Base-by-base conservation (phyloP, 2,329 filamentous ascomycete species). In the Phialophora chinensis region DNA sequence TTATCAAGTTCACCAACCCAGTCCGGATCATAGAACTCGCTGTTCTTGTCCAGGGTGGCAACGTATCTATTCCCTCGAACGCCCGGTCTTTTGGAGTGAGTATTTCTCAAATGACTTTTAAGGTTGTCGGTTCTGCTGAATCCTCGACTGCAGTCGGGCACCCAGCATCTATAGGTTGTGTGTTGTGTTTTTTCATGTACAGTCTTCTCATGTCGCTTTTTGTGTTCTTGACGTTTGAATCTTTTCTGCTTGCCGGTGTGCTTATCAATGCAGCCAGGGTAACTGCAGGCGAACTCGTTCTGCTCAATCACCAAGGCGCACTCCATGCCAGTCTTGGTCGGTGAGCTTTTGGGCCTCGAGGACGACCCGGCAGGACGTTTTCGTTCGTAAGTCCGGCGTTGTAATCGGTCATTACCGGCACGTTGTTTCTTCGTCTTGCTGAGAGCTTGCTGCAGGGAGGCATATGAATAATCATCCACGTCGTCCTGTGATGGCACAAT, bases 211-310 rank as follows among this genome's bases (percentile, higher is more conserved):
- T 84, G 82, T 11, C 82, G 74, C 74, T 83, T 82, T 20, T 83
- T 73, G 64, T 84, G 82, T 68, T 84, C 82, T 66, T 82, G 80
- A 56, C 82, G 74, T 74, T 82, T 81, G 72, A 84, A 84, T 4
- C 78, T 78, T 7, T 78, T 79, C 62, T 77, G 77, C 70, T 81
- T 83, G 7, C 78, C 79, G 1, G 77, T 75, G 55, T 79, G 76
- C 49, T 77, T 76, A 74, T 72, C 69, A 54, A 71, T 62, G 57
- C 72, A 74, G 20, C 63, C 81, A 79, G 68, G 77, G 75, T 71
- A 80, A 78, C 38, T 78, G 77, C 2, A 82, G 75, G 73, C 79
- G 75, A 67, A 72, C 31, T 68, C 62, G 53, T 74, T 74, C 44
- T 69, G 56, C 6, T 60, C 47, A 58, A 74, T 74, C 14, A 72